A percentile compares a stretch with the other conserved stretches of the same genome.
phyloP scores from a whole-genome alignment of 164 flowering plant species.

The Warburgia ugandensis region DNA sequence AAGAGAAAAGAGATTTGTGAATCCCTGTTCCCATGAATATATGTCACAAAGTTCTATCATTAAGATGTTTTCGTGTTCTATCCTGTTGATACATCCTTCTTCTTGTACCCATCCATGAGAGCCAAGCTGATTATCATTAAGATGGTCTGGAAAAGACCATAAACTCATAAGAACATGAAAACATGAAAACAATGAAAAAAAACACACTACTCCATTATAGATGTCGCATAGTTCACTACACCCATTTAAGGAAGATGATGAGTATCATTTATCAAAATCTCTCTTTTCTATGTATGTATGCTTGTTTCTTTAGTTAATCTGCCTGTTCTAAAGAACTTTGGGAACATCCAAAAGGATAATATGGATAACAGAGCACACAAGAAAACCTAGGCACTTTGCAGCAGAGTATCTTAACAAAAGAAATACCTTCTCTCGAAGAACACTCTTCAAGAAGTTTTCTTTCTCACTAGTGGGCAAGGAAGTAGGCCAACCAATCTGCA shows the following conservation, averaged over 20 bases:
- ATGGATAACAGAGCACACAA: not conserved
- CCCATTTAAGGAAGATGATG: not conserved
- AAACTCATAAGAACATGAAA: not conserved
- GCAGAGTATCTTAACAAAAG: not conserved
- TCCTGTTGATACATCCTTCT: too few species aligned
- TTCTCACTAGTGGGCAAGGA: conserved; percentile 88
- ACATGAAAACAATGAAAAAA: not conserved
- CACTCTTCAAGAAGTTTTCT: conserved; percentile 55
- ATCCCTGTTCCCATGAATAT: too few species aligned
- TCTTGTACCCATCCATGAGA: not conserved
- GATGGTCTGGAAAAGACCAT: not conserved
- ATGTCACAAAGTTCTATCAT: too few species aligned
- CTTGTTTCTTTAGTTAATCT: not conserved
- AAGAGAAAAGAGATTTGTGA: too few species aligned
- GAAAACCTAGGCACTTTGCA: not conserved
- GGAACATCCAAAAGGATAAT: not conserved
- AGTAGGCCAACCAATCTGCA: conserved; percentile 96
- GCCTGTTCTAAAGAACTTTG: not conserved
- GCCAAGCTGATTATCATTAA: not conserved
- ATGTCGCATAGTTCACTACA: not conserved
- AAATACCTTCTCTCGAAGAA: conserved; percentile 70
- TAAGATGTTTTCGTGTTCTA: too few species aligned
- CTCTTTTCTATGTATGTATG: not conserved
- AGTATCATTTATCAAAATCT: not conserved
- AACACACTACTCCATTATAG: too few species aligned